Evolutionary conservation across 345 rosid genomes (phyloP).

Genomic region (Citrus glauca): DNA sequence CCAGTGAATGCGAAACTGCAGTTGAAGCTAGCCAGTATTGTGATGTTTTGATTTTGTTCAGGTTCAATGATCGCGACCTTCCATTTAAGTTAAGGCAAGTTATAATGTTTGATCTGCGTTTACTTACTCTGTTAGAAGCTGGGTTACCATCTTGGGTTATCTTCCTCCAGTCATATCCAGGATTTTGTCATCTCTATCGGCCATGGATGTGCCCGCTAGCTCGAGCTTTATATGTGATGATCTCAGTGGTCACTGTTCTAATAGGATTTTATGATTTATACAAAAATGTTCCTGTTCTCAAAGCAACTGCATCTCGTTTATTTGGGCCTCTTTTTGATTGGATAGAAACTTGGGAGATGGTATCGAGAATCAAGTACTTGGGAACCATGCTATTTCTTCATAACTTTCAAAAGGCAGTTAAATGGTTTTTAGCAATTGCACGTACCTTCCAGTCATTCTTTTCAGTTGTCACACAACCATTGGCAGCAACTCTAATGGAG

Average conservation of each 20-base stretch:
- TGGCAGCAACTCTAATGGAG: slow-evolving; percentile 50
- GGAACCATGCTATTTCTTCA: slow-evolving; percentile 98
- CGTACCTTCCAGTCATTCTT: slow-evolving; percentile 59
- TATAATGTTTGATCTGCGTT: slow-evolving; percentile 67
- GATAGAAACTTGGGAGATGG: slow-evolving; percentile 99
- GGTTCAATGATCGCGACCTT: slow-evolving; percentile 73
- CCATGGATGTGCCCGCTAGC: slow-evolving; percentile 99
- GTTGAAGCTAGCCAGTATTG: slow-evolving; percentile 54
- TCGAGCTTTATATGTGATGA: slow-evolving; percentile 73
- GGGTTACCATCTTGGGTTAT: slow-evolving; percentile 99
- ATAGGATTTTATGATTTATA: slow-evolving; percentile 94
- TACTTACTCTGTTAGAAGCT: slow-evolving; percentile 88
- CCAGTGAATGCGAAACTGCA: slow-evolving; percentile 36
- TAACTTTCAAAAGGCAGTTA: slow-evolving; percentile 80
- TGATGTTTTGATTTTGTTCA: slow-evolving; percentile 72
- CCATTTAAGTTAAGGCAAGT: slow-evolving; percentile 76
- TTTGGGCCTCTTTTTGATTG: slow-evolving; percentile 93
- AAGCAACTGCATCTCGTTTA: slow-evolving; percentile 79
- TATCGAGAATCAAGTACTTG: slow-evolving; percentile 84
- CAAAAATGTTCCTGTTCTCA: slow-evolving; percentile 96
- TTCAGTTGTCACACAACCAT: slow-evolving; percentile 53
- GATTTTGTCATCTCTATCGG: slow-evolving; percentile 82
- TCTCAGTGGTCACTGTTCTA: slow-evolving; percentile 74
- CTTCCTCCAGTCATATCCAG: slow-evolving; percentile 97
- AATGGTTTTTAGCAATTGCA: slow-evolving; percentile 52